Conservation (phyloP, 495 filamentous ascomycete species). For the Rostrohypoxylon terebratum region DNA sequence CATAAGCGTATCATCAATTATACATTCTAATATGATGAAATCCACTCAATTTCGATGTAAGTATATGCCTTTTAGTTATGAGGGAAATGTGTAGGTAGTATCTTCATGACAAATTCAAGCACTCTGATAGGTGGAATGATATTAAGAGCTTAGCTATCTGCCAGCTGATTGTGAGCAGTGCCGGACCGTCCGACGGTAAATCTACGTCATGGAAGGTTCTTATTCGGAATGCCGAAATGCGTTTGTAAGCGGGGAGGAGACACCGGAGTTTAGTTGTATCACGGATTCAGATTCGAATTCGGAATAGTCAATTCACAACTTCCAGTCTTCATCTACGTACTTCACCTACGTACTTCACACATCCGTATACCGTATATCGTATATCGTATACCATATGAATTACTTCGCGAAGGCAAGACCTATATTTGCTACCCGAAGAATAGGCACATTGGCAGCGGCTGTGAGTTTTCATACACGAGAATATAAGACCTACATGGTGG, state of each 20-base stretch:
- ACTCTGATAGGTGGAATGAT: constrained; percentile 31
- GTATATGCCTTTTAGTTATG: neutral
- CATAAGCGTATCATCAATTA: no score
- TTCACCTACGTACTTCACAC: neutral
- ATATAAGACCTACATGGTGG: neutral
- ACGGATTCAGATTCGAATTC: no score
- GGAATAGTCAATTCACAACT: neutral
- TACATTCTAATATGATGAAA: neutral
- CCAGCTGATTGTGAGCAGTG: constrained; percentile 20
- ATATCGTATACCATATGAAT: constrained; percentile 46
- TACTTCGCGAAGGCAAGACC: constrained; percentile 40
- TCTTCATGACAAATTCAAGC: constrained; percentile 32
- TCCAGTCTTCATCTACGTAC: neutral
- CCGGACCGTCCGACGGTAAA: constrained; percentile 23
- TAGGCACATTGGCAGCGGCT: constrained; percentile 45
- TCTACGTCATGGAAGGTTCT: constrained; percentile 37
- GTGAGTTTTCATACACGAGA: constrained; percentile 37
- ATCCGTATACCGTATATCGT: no score
- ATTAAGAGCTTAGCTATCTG: constrained; percentile 4
- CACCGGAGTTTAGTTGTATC: constrained; percentile 9
- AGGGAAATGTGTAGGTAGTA: neutral
- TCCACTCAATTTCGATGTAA: no score
- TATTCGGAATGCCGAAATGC: constrained; percentile 16
- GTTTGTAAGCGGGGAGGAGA: constrained; percentile 38
- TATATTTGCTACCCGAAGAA: constrained; percentile 41